Base-by-base conservation (phyloP, 2,329 filamentous ascomycete species). In the Proliferodiscus dingleyae region DNA sequence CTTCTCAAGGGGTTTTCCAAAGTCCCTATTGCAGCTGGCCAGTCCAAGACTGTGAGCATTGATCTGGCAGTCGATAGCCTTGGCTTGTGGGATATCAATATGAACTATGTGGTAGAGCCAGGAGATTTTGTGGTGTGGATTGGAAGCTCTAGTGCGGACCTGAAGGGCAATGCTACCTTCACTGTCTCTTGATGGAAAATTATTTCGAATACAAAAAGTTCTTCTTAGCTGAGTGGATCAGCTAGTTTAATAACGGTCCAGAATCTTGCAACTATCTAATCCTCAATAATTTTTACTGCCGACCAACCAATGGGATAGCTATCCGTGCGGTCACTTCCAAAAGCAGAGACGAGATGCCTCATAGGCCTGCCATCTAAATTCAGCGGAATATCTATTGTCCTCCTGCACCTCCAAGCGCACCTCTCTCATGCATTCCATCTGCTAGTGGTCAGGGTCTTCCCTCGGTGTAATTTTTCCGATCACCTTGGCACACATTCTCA, bases 91-190 rank as follows among this genome's bases (percentile, higher is more conserved):
- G 80, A 85, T 57, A 74, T 80, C 10, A 69, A 65, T 26, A 84
- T 87, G 80, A 67, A 82, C 62, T 88, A 88, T 63, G 81, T 86
- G 19, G 83, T 89, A 29, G 85, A 89, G 71, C 76, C 77, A 3
- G 85, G 85, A 1, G 74, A 81, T 32, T 89, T 88, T 61, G 65
- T 72, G 4, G 68, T 87, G 8, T 68, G 73, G 44, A 74, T 83
- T 13, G 85, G 83, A n/a, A 72, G 69, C 43, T 76, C 74, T 19
- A 83, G 79, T 54, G 66, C 67, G 44, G 74, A 81, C 61, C 59
- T 83, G 45, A 72, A 72, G 52, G 68, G 68, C 0, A 81, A 78
- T 57, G 70, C 71, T 26, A 82, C 73, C 2, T 71, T 82, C 37
- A 77, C 71, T 5, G 76, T 82, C 30, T 11, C 11, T 23, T 46